These are phyloP conservation scores for Talinum fruticosum DNA, from an alignment of 148 eudicot species.

Conservation along the genomic window DNA sequence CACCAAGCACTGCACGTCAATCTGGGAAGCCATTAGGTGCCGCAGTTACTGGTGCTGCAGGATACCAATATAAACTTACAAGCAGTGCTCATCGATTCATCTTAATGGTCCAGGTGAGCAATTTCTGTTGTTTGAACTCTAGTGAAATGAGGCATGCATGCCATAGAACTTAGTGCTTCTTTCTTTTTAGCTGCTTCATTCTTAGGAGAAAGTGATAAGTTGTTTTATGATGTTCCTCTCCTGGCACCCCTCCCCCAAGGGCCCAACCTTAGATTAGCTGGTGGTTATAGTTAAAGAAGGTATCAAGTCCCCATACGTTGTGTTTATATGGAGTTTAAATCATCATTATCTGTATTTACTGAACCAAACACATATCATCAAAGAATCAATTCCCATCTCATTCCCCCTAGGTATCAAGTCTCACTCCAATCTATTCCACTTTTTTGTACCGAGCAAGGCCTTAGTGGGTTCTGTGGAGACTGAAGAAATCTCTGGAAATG, in stretches of 20 bases:
- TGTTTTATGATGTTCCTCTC: neutral
- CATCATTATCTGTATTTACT: no score
- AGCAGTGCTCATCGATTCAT: constrained; percentile 96
- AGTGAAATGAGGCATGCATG: neutral
- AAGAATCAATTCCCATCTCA: no score
- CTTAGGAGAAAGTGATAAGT: neutral
- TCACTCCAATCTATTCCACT: no score
- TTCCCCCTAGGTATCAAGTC: no score
- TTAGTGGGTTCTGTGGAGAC: neutral
- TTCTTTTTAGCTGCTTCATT: neutral
- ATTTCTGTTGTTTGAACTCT: neutral
- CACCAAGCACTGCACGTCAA: constrained; percentile 54
- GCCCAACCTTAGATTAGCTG: no score
- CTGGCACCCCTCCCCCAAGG: neutral
- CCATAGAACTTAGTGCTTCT: neutral
- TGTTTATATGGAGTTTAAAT: no score
- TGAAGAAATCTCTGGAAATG: neutral
- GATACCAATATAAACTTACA: constrained; percentile 80
- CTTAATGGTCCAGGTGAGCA: constrained; percentile 86
- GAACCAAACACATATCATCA: no score
- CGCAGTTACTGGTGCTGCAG: constrained; percentile 35
- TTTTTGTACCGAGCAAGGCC: no score
- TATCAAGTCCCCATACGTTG: no score
- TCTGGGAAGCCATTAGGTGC: constrained; percentile 55
- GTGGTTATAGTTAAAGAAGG: no score